Conservation (phyloP, 1,284 basidiomycete species). For the Cryptococcus sp. region DNA sequence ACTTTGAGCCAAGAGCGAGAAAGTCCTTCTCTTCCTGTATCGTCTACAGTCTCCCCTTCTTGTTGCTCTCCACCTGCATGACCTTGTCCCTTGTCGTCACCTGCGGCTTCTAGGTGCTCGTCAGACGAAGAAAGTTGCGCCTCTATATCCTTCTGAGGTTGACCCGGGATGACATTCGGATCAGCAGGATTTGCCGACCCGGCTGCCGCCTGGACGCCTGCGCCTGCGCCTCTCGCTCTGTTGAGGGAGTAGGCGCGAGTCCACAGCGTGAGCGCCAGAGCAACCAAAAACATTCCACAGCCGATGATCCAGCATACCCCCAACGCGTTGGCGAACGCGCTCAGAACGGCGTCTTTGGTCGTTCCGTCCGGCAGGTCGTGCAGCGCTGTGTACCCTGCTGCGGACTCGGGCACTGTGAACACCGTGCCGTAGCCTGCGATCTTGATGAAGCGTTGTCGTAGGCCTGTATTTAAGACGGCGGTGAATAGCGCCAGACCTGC, state of each 20-base stretch:
- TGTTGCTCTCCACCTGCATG: no score
- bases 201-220: not conserved
- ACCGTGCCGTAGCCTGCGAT: conserved; percentile 41
- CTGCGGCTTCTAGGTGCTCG: not conserved
- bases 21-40: no score
- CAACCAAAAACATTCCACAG: conserved; percentile 20
- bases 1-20: no score
- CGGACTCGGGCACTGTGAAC: conserved; percentile 34
- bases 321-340: conserved; percentile 41
- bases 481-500: conserved; percentile 41
- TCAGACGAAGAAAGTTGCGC: not conserved
- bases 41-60: no score
- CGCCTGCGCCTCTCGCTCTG: conserved; percentile 12
- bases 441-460: conserved; percentile 34
- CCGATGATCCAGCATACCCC: conserved; percentile 31
- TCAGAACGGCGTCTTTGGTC: conserved; percentile 27
- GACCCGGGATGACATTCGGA: not conserved
- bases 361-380: conserved; percentile 38
- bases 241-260: conserved; percentile 22
- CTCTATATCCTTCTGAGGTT: not conserved
- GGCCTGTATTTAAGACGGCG: conserved; percentile 43
- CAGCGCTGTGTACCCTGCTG: conserved; percentile 38
- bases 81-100: not conserved
- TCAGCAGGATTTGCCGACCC: not conserved
- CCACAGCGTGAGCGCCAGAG: conserved; percentile 16